Conservation (phyloP, 2,329 filamentous ascomycete species). For the Claviceps quebecensis region DNA sequence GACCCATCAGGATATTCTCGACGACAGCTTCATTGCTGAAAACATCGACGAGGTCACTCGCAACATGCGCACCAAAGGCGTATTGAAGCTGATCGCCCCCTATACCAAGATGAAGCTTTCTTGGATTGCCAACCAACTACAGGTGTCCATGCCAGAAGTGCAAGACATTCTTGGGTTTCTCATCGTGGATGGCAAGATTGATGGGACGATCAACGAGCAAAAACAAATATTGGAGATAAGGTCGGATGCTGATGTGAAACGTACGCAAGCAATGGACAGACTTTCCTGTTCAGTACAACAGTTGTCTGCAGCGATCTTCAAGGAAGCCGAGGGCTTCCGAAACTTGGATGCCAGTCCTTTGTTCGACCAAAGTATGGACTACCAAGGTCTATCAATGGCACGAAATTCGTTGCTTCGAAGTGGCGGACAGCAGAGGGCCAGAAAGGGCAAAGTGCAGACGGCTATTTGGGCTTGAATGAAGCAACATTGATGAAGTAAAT, state of each 20-base stretch:
- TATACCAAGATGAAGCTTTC: slow-evolving; percentile 83
- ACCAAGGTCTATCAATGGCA: slow-evolving; percentile 11
- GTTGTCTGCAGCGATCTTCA: slow-evolving; percentile 60
- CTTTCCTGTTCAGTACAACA: slow-evolving; percentile 57
- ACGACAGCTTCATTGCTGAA: slow-evolving; percentile 91
- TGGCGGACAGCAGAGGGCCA: slow-evolving; percentile 3
- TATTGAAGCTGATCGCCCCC: slow-evolving; percentile 83
- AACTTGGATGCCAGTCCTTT: slow-evolving; percentile 12
- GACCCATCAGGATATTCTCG: slow-evolving; percentile 75
- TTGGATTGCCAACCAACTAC: slow-evolving; percentile 80
- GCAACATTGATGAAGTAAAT: neutral
- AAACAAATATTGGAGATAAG: slow-evolving; percentile 71
- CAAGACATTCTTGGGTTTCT: slow-evolving; percentile 92
- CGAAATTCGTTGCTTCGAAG: slow-evolving; percentile 4
- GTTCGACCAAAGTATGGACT: slow-evolving; percentile 18
- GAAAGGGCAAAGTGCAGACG: neutral
- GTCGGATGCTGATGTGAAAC: slow-evolving; percentile 57
- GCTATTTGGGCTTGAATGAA: slow-evolving; percentile 3
- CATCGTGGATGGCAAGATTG: slow-evolving; percentile 78
- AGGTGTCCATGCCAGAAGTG: slow-evolving; percentile 73
- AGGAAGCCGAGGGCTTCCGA: slow-evolving; percentile 60
- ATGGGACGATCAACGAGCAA: slow-evolving; percentile 81
- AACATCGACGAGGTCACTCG: slow-evolving; percentile 98
- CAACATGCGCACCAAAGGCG: slow-evolving; percentile 93
- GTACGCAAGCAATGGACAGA: slow-evolving; percentile 56